These are phyloP conservation scores for Penicillium psychrosexuale DNA, from an alignment of 2,329 filamentous ascomycete species.

Conservation along the genomic window DNA sequence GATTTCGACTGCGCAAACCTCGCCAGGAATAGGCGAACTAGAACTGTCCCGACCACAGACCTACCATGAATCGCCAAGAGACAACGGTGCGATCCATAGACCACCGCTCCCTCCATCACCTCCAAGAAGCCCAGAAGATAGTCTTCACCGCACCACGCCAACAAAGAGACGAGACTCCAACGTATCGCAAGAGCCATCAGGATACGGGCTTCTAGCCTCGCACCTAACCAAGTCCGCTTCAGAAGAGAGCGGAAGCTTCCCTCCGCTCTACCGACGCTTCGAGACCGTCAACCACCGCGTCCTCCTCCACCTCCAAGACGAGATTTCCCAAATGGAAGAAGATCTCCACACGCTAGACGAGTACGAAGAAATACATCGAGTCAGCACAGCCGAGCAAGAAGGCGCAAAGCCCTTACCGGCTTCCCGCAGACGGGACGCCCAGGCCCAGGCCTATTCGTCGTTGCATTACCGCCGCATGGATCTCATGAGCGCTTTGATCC, in stretches of 20 bases:
- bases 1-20: slow-evolving; percentile 20
- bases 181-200: slow-evolving; percentile 26
- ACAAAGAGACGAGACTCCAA: slow-evolving; percentile 25
- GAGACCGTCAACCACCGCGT: slow-evolving; percentile 77
- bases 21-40: slow-evolving; percentile 26
- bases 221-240: slow-evolving; percentile 30
- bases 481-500: slow-evolving; percentile 53
- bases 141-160: slow-evolving; percentile 19
- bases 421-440: slow-evolving; percentile 42
- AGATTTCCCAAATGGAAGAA: slow-evolving; percentile 76
- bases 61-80: slow-evolving; percentile 28
- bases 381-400: slow-evolving; percentile 32
- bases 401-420: slow-evolving; percentile 34
- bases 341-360: slow-evolving; percentile 69
- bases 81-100: slow-evolving; percentile 19
- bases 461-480: slow-evolving; percentile 54
- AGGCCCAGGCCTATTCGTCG: slow-evolving; percentile 52
- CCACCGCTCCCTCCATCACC: slow-evolving; percentile 33
- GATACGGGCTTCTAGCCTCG: slow-evolving; percentile 37
- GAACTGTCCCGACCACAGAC: slow-evolving; percentile 34
- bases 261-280: slow-evolving; percentile 78
- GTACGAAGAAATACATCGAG: slow-evolving; percentile 44
- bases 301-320: slow-evolving; percentile 79
- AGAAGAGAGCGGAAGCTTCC: slow-evolving; percentile 28
- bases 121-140: slow-evolving; percentile 34